Base-by-base conservation (phyloP, 352 stramenopile genomes). In the Phytopythium mirpurense region DNA sequence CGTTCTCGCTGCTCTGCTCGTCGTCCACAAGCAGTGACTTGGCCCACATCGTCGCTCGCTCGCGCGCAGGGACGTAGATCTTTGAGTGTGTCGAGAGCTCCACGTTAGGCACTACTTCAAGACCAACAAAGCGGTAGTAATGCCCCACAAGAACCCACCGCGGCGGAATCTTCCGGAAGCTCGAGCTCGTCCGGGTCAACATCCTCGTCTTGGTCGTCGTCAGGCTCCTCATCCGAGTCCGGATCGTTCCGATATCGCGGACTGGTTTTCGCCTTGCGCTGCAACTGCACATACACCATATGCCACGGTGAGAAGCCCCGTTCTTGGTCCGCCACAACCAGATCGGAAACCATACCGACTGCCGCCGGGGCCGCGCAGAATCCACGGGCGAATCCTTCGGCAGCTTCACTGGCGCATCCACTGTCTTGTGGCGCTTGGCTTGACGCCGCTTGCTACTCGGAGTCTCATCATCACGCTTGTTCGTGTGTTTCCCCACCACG, bases 11-110 rank as follows among this genome's bases (percentile, higher is more conserved):
- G 5, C 61, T 59, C 7, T 71, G 62, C 45, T 84, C 66, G 43
- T 74, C 57, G 15, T 47, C 24, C 21, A 10, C 2, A 41, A 88
- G 56, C 29, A 90, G 67, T 32, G 75, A 83, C 50, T 78, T 87
- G 2, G 80, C 80, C 77, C 78, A 90, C 56, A 90, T 67, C 6
- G 77, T 88, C 11, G 80, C 80, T 36, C 77, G 71, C 51, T 88
- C 80, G 36, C 80, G 77, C 15, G 78, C 80, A 48, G 80, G 80
- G 15, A 90, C 78, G 48, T 84, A 90, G 11, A 86, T 67, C 67
- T 78, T 21, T 47, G 0, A 32, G 14, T 19, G 24, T 31, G 7
- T 15, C 14, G 32, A 15, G 7, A 36, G 32, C 32, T 4, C 6
- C 56, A 8, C 42, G 34, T 32, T 32, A 32, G 29, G 29, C 29